phyloP scores from a whole-genome alignment of 768 basidiomycete species.

The Tylopilus cervinicoccineus region DNA sequence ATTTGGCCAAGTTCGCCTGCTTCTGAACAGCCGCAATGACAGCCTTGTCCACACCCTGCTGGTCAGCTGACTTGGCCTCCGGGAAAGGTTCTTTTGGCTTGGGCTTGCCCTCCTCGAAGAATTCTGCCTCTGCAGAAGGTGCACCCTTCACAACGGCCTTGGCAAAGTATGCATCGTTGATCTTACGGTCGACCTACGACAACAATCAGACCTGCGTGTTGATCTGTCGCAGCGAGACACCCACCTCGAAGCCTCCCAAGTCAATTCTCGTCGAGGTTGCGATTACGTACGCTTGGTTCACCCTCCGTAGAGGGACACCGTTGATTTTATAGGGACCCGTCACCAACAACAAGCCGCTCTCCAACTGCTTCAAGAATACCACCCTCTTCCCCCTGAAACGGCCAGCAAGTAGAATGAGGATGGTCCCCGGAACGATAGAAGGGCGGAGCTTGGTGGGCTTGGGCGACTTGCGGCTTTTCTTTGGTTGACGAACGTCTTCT shows the following conservation, averaged over 20 bases:
- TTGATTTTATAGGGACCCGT: slow-evolving; percentile 98
- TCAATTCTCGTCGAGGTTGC: slow-evolving; percentile 95
- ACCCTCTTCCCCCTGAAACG: slow-evolving; percentile 98
- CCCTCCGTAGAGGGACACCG: slow-evolving; percentile 95
- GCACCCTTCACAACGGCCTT: slow-evolving; percentile 70
- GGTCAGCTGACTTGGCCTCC: slow-evolving; percentile 82
- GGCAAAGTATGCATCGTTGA: slow-evolving; percentile 93
- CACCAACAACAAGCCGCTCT: slow-evolving; percentile 88
- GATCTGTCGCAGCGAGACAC: slow-evolving; percentile 22
- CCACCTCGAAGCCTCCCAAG: slow-evolving; percentile 67
- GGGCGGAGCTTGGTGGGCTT: slow-evolving; percentile 77
- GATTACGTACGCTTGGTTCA: slow-evolving; percentile 99
- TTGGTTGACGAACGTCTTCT: slow-evolving; percentile 88
- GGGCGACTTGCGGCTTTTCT: slow-evolving; percentile 86
- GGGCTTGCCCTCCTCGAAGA: slow-evolving; percentile 92
- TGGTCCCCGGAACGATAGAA: slow-evolving; percentile 89
- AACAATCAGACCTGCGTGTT: slow-evolving; percentile 2
- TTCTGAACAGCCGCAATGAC: slow-evolving; percentile 85
- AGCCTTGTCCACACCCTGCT: slow-evolving; percentile 81
- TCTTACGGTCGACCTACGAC: slow-evolving; percentile 74
- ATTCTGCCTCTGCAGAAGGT: slow-evolving; percentile 89
- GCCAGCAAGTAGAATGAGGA: slow-evolving; percentile 95
- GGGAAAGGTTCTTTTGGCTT: slow-evolving; percentile 86
- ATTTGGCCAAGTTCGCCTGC: slow-evolving; percentile 86
- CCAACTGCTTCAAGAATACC: slow-evolving; percentile 95